Evolutionary conservation across 139 green algal species (phyloP), one percentile per base, ranked within the genome.

Genomic region (Monoraphidium neglectum): DNA sequence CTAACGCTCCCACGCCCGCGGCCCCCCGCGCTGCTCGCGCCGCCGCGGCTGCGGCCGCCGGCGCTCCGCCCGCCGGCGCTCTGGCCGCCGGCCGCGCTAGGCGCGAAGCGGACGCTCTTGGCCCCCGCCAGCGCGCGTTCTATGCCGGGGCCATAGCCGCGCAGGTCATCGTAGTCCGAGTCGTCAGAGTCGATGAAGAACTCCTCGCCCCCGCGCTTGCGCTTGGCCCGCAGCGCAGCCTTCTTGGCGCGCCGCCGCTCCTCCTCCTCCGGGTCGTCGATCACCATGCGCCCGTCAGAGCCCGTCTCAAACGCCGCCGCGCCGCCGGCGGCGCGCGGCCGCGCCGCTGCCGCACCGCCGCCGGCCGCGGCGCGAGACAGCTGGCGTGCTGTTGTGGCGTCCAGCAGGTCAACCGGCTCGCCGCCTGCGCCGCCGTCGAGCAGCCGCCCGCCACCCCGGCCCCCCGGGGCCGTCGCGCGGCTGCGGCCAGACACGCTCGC

Each of bases 331-430:
- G 51, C 67, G 35, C 49, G 40, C 3, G n/a, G n/a, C n/a, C n/a
- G n/a, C n/a, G n/a, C n/a, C n/a, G 40, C 37, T 2, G 15, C 16
- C 12, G 51, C 76, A 15, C 51, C 51, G 12, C 33, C 35, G 28
- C 80, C 79, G 21, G 82, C 87, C 13, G 77, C 87, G 56, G 57
- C 77, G 18, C 77, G 74, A 33, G 87, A 76, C 24, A 93, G 65
- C 67, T 86, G 60, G 12, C 93, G 80, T 1, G 91, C 86, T 8
- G 85, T 82, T 2, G 70, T 70, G 1, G 82, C 65, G 33, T 97
- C 92, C 74, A 99, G 80, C 56, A 99, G 82, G 74, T 99, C 87
- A 64, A 97, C 72, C 1, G 93, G 91, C 28, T 98, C 93, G 4
- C 60, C 86, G 3, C 74, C 84, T 1, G 63, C 78, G 62, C 72